Evolutionary conservation across 1,284 basidiomycete species (phyloP), one percentile per base, ranked within the genome.

Genomic region (Leccinum pallidistipes): DNA sequence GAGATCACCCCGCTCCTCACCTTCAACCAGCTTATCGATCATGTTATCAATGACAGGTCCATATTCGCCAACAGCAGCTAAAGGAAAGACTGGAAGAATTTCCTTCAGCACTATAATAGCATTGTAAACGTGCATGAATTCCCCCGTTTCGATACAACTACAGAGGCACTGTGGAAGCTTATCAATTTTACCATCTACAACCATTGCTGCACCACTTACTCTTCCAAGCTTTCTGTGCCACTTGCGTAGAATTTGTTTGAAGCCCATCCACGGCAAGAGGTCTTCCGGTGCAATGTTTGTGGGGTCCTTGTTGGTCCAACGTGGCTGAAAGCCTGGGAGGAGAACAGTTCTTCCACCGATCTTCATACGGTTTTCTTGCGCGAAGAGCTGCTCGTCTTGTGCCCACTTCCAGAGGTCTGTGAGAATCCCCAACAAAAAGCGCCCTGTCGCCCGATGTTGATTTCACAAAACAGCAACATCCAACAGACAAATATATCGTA

Each of bases 91-190:
- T 2, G 92, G 89, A 51, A 96, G 82, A 36, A 98, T 86, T 73
- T 96, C 92, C 68, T 95, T 94, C 61, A 96, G 81, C 27, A 97
- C 88, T 52, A 95, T 85, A 71, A 97, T 91, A 11, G 92, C 86
- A 71, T 98, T 98, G 75, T 95, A 95, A 60, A 97, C 91, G 70
- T 94, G 93, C 91, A 97, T 95, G 74, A 95, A 97, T 70, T 95
- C 94, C 67, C 88, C 88, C 2, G 85, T 85, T 72, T 86, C 81
- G 56, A 90, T 84, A 67, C 85, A 87, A 51, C 84, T 86, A 29
- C 79, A 77, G 64, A 91, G 82, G 64, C 80, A 83, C 87, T 91
- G 64, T 6, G 62, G 58, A 60, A 60, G 16, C 55, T 18, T 50
- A 14, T 62, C 55, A 64, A 56, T 57, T 43, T 36, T 18, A 54